Percentiles rank a stretch among this genome's conserved stretches.
phyloP scores from a whole-genome alignment of 139 green algal genomes.

The Gonium pectorale region DNA sequence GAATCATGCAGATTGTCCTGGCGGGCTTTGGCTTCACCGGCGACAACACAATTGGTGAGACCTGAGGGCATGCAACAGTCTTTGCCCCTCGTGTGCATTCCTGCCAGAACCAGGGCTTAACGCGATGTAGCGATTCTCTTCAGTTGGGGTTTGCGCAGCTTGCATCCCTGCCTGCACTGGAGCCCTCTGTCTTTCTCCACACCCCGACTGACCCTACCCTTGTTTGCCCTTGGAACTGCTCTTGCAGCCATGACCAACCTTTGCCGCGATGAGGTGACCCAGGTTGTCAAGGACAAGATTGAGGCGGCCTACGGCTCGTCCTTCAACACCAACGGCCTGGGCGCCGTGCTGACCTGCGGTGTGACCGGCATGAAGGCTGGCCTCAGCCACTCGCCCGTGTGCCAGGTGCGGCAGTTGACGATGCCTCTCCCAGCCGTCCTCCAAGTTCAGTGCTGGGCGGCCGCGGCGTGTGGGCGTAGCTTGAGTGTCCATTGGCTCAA shows the following conservation, averaged over 20 bases:
- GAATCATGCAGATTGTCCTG: constrained; percentile 63
- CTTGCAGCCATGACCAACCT: constrained; percentile 82
- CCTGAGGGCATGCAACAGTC: too few species aligned
- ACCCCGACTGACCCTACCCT: too few species aligned
- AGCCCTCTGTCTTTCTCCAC: not conserved
- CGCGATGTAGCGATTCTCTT: too few species aligned
- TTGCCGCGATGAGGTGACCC: constrained; percentile 91
- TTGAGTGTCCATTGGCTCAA: too few species aligned
- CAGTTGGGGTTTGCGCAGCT: not conserved
- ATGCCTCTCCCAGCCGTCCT: too few species aligned
- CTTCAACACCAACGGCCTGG: constrained; percentile 89
- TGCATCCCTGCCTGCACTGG: too few species aligned
- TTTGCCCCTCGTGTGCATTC: not conserved
- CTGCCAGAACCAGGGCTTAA: too few species aligned
- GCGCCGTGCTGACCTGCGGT: constrained; percentile 85
- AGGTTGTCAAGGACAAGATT: constrained; percentile 80
- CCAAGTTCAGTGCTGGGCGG: too few species aligned
- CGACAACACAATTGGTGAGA: constrained; percentile 86
- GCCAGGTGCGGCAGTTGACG: not conserved
- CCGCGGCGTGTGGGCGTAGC: too few species aligned
- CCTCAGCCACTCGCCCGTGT: constrained; percentile 66
- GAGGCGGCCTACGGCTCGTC: constrained; percentile 79
- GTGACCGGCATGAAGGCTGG: constrained; percentile 77
- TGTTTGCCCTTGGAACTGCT: not conserved
- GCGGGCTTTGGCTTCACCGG: constrained; percentile 78